Conservation (phyloP, 2,329 filamentous ascomycete genomes). For the Fusarium avenaceum region DNA sequence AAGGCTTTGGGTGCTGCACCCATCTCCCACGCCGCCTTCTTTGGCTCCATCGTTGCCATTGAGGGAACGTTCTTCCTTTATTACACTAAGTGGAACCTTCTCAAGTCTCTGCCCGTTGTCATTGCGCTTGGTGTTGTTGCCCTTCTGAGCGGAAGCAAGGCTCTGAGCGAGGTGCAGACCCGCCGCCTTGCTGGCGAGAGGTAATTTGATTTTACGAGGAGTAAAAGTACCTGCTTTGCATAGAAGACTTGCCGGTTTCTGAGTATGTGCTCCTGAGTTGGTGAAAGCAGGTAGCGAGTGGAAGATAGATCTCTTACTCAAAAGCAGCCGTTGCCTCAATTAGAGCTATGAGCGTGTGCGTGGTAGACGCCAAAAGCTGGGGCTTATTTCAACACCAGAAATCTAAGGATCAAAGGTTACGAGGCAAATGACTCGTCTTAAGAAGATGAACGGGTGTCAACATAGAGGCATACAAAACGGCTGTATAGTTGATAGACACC, state of each 20-base stretch:
- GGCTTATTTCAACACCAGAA: slow-evolving; percentile 17
- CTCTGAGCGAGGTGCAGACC: slow-evolving; percentile 92
- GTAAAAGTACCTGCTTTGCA: slow-evolving; percentile 12
- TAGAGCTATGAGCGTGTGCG: slow-evolving; percentile 6
- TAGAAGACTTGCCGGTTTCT: slow-evolving; percentile 21
- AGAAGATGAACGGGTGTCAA: slow-evolving; percentile 8
- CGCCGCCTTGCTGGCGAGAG: slow-evolving; percentile 82
- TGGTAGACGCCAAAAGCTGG: slow-evolving; percentile 8
- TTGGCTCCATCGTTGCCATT: slow-evolving; percentile 87
- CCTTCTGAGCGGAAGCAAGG: slow-evolving; percentile 89
- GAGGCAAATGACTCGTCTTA: neutral
- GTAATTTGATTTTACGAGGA: slow-evolving; percentile 51
- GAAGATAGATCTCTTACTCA: slow-evolving; percentile 12
- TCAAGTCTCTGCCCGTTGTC: slow-evolving; percentile 85
- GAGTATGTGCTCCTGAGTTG: neutral
- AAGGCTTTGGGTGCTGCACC: slow-evolving; percentile 83
- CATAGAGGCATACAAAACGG: slow-evolving; percentile 8
- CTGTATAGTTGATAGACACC: slow-evolving; percentile 32
- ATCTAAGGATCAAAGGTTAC: slow-evolving; percentile 2
- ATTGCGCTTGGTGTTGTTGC: slow-evolving; percentile 76
- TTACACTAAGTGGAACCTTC: slow-evolving; percentile 91
- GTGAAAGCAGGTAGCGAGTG: neutral
- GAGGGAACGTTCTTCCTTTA: slow-evolving; percentile 96
- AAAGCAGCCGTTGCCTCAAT: neutral
- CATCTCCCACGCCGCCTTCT: slow-evolving; percentile 85